Conservation (phyloP, 108 stramenopile genomes). For the Schizochytrium sp. region DNA sequence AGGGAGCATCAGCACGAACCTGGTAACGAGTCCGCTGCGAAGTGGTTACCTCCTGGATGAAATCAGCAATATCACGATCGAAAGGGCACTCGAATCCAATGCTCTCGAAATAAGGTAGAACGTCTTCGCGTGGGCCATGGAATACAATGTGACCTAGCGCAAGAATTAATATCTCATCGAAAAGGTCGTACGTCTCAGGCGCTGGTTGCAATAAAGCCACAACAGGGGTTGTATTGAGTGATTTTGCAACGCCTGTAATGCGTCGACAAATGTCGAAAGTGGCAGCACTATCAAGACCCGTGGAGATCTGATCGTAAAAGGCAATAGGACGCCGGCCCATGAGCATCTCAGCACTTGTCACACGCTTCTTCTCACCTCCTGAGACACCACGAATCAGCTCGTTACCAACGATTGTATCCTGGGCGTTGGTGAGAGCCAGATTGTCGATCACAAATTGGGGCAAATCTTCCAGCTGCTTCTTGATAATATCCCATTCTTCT, state of each 20-base stretch:
- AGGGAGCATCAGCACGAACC: conserved; percentile 6
- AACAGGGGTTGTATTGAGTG: conserved; percentile 69
- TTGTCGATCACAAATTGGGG: conserved; percentile 72
- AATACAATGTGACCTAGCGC: conserved; percentile 84
- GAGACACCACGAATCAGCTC: conserved; percentile 83
- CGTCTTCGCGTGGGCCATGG: conserved; percentile 81
- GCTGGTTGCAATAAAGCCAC: conserved; percentile 87
- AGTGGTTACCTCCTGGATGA: conserved; percentile 70
- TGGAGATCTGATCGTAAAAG: conserved; percentile 81
- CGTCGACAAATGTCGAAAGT: conserved; percentile 83
- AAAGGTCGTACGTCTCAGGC: conserved; percentile 88
- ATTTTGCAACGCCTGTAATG: conserved; percentile 65
- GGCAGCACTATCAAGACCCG: conserved; percentile 85
- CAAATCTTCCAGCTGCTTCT: conserved; percentile 65
- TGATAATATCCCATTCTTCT: background rate
- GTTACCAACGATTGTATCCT: conserved; percentile 77
- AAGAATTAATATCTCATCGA: conserved; percentile 87
- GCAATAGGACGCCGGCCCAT: conserved; percentile 67
- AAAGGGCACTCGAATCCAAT: conserved; percentile 82
- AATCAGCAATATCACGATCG: conserved; percentile 85
- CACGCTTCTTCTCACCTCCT: conserved; percentile 89
- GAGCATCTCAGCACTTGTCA: conserved; percentile 86
- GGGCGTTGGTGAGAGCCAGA: conserved; percentile 72
- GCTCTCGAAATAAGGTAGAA: conserved; percentile 77
- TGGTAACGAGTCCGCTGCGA: background rate